Evolutionary conservation across 345 rosid species (phyloP), one percentile per base, ranked within the genome.

Genomic region (Punica granatum): DNA sequence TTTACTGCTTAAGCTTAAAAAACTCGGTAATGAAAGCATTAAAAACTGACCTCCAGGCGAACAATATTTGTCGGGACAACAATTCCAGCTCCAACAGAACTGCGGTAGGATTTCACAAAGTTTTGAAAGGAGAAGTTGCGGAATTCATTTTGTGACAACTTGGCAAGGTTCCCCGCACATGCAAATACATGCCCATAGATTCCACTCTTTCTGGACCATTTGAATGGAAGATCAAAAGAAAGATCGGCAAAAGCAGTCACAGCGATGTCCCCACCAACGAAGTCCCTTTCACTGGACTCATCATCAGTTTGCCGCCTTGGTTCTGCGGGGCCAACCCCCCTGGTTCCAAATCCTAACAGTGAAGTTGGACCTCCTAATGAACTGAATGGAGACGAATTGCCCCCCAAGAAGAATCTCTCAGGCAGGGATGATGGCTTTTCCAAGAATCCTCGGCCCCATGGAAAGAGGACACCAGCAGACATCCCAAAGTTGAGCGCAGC

Each of bases 371-470:
- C 98, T 67, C 95, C 97, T 69, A 89, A 69, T 48, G 82, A 43
- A 60, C 92, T 82, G 42, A 94, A 75, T 48, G 99, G 98, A 72
- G 97, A 94, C 46, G 83, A 66, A 79, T 85, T 91, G 34, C 99
- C 99, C 48, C 98, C 99, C 79, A 91, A 69, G 83, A 84, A 94
- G 82, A 91, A 88, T 69, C 90, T 91, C 79, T 94, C 99, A 19
- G 93, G 93, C 69, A 94, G 63, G 14, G 96, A 85, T 33, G 93
- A 78, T 63, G 82, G 70, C 64, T 62, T 79, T 70, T 60, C 74
- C 68, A 67, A 81, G 82, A 78, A 85, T 51, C 92, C 89, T 70
- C 68, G 63, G 74, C 95, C 96, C 91, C 90, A 82, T 26, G 99
- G 98, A 58, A 88, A 79, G 67, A 84, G 67, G 67, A 86, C 79